A percentile compares a stretch with the other conserved stretches of the same genome.
These are phyloP conservation scores for Aureobasidium sp. DNA, from an alignment of 2,329 filamentous ascomycete species.

Conservation along the genomic window DNA sequence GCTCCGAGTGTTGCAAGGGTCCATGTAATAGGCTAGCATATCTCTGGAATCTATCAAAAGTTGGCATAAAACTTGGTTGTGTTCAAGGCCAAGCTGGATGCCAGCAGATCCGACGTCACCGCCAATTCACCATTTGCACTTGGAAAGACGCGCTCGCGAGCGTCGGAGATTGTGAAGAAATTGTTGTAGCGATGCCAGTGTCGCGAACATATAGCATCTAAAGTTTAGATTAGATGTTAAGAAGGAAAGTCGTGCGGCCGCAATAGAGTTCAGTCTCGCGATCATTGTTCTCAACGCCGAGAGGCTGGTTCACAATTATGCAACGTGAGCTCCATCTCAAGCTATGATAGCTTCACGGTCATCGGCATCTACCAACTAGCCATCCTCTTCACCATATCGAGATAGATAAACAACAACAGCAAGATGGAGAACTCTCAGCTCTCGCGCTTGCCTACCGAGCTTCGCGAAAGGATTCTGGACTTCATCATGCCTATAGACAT, in stretches of 20 bases:
- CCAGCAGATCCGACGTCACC: conserved; percentile 4
- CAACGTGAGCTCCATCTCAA: too few species aligned
- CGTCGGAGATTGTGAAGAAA: not conserved
- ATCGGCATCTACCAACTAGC: not conserved
- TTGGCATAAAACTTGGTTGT: not conserved
- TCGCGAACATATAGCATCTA: too few species aligned
- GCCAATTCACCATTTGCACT: not conserved
- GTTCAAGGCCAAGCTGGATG: not conserved
- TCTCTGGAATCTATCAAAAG: not conserved
- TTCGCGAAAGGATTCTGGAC: not conserved
- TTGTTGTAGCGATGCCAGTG: not conserved
- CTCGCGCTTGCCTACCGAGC: not conserved
- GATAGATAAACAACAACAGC: not conserved
- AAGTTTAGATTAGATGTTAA: too few species aligned
- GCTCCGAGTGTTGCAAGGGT: not conserved
- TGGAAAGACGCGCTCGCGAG: not conserved
- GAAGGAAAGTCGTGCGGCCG: too few species aligned
- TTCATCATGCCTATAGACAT: not conserved
- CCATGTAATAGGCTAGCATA: not conserved
- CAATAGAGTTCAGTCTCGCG: too few species aligned
- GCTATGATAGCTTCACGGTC: too few species aligned
- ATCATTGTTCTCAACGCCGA: too few species aligned
- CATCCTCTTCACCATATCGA: not conserved
- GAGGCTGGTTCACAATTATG: too few species aligned
- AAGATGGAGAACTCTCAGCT: not conserved